Percentiles rank a stretch among this genome's conserved stretches.
Conservation (phyloP, 1,139 yeast genomes). For the Debaryomycetaceae sp. region DNA sequence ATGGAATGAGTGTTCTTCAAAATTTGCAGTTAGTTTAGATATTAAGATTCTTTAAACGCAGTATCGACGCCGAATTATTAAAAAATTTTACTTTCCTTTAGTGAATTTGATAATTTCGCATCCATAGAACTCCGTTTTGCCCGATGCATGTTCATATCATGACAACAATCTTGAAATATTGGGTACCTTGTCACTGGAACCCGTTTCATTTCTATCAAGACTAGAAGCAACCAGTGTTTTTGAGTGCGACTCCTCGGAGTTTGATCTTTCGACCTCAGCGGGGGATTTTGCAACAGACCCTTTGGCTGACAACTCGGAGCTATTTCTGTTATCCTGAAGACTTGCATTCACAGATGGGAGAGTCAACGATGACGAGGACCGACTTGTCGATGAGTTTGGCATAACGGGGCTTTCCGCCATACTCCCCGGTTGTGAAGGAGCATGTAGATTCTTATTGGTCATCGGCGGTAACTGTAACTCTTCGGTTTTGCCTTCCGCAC, state of each 20-base stretch:
- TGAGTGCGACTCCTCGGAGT: background rate
- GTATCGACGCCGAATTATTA: background rate
- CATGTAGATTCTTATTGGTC: constrained; percentile 1
- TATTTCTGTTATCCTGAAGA: background rate
- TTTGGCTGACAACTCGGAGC: background rate
- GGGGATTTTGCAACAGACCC: background rate
- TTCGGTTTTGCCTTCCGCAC: background rate
- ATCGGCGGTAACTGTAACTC: constrained; percentile 3
- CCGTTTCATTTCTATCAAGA: constrained; percentile 2
- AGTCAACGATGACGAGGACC: constrained; percentile 5
- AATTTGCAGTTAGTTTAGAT: background rate
- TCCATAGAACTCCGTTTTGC: background rate
- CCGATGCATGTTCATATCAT: constrained; percentile 4
- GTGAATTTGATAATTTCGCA: too few species aligned
- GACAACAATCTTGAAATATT: constrained; percentile 29
- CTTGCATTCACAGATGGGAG: background rate
- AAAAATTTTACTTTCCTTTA: background rate
- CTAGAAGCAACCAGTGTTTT: constrained; percentile 1
- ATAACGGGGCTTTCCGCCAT: constrained; percentile 4
- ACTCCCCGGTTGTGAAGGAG: constrained; percentile 2
- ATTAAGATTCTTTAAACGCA: background rate
- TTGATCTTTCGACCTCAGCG: background rate
- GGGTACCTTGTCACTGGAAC: constrained; percentile 21
- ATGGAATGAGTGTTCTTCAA: background rate
- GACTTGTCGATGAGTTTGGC: constrained; percentile 4